These are phyloP conservation scores for Pichia pseudocactophila DNA, from an alignment of 805 yeast species.

Conservation along the genomic window DNA sequence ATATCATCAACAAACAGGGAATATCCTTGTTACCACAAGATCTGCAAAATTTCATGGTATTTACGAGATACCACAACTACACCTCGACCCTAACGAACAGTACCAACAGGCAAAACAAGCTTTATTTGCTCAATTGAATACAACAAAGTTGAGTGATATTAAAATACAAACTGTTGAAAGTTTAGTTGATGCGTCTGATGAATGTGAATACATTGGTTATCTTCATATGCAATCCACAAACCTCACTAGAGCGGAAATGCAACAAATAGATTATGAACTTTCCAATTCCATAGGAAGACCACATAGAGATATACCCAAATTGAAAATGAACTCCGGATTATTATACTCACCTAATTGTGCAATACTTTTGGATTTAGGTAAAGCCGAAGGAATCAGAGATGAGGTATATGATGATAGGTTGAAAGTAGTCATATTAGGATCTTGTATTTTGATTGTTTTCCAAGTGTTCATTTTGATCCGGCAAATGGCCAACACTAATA, in stretches of 20 bases:
- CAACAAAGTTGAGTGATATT: constrained; percentile 32
- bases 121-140: constrained; percentile 35
- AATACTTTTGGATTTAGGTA: constrained; percentile 33
- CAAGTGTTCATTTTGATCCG: constrained; percentile 52
- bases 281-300: constrained; percentile 74
- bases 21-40: constrained; percentile 46
- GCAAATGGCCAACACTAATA: constrained; percentile 63
- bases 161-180: constrained; percentile 29
- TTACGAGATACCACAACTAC: constrained; percentile 53
- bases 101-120: constrained; percentile 40
- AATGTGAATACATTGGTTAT: constrained; percentile 66
- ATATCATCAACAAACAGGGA: constrained; percentile 59
- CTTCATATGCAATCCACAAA: constrained; percentile 61
- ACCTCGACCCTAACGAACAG: constrained; percentile 29
- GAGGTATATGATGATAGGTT: constrained; percentile 36
- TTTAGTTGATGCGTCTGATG: constrained; percentile 26
- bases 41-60: constrained; percentile 58
- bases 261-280: constrained; percentile 64
- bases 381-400: constrained; percentile 44
- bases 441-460: constrained; percentile 35
- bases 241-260: constrained; percentile 42
- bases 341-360: constrained; percentile 91
- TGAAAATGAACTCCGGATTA: constrained; percentile 47
- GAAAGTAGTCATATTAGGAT: constrained; percentile 34
- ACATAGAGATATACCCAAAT: constrained; percentile 44